Base-by-base conservation (phyloP, 257 asterid species). In the Jasminum sambac region DNA sequence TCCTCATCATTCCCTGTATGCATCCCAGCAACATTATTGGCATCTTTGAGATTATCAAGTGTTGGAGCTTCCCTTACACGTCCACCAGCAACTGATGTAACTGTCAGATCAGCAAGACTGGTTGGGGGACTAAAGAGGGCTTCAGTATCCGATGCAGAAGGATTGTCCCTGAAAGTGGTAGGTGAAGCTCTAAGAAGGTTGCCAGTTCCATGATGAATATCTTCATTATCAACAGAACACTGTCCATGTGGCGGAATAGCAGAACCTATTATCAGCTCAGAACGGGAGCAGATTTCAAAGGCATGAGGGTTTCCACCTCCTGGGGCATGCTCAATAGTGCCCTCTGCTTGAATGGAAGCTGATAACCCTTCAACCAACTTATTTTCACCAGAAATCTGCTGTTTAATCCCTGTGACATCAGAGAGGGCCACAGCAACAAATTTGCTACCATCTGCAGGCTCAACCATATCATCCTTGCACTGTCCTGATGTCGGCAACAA, bases 1-100 rank as follows among this genome's bases (percentile, higher is more conserved):
- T 71, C 81, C 59, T 38, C 89, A 78, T 71, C 80, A 61, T 78
- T 65, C 68, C 63, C 90, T 67, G 76, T 68, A 41, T 58, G 73
- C 44, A 68, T 37, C 66, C 64, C 67, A 70, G 78, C 52, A 72
- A 68, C 68, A 59, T 69, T 76, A 46, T 59, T 69, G 43, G 64
- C 74, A 74, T 76, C 82, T 58, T 68, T 73, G 74, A 77, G 19
- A 76, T 72, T 74, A 74, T 72, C 82, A 76, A 42, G 68, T 62
- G 59, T 79, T 60, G 77, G 78, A 74, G 66, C 76, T 75, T 74
- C 77, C 70, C 44, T 72, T 37, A 50, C 68, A 76, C 37, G 65
- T 44, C 64, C 83, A 68, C 64, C 74, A 74, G 81, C 60, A 61
- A 67, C 52, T 43, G 77, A 64, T 42, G 78, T 59, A 66, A 62